These are phyloP conservation scores for Marasmius fiardii DNA, from an alignment of 1,284 basidiomycete genomes.

Conservation along the genomic window DNA sequence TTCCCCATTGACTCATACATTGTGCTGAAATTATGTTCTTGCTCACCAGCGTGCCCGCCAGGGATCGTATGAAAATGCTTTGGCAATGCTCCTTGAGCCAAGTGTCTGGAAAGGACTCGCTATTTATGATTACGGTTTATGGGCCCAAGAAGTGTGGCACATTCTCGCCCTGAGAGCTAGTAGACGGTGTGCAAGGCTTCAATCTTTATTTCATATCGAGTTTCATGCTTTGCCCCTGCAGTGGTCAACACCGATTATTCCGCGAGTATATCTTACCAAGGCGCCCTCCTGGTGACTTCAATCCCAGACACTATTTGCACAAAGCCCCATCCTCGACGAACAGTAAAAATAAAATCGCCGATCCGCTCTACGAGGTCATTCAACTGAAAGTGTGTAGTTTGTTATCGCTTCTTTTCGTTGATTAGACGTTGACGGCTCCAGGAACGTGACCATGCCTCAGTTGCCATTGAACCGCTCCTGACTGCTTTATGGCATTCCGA, in stretches of 20 bases:
- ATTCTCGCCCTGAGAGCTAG: conserved; percentile 63
- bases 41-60: conserved; percentile 59
- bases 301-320: conserved; percentile 49
- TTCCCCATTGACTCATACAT: conserved; percentile 5
- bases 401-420: conserved; percentile 8
- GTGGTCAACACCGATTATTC: conserved; percentile 61
- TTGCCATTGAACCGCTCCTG: conserved; percentile 61
- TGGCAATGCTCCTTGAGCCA: conserved; percentile 64
- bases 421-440: conserved; percentile 17
- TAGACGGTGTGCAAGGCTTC: conserved; percentile 48
- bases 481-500: conserved; percentile 76
- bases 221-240: conserved; percentile 16
- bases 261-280: conserved; percentile 60
- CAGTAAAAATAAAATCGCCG: conserved; percentile 57
- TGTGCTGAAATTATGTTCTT: conserved; percentile 9
- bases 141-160: conserved; percentile 76
- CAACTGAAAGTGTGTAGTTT: conserved; percentile 50
- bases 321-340: conserved; percentile 23
- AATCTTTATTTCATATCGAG: conserved; percentile 5
- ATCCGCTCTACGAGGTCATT: conserved; percentile 61
- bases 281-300: conserved; percentile 48
- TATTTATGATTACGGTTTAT: conserved; percentile 59
- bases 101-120: conserved; percentile 65
- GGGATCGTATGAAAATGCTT: conserved; percentile 58
- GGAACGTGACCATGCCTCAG: conserved; percentile 58